These are phyloP conservation scores for Lachancea lanzarotensis DNA, from an alignment of 805 yeast species.

Conservation along the genomic window DNA sequence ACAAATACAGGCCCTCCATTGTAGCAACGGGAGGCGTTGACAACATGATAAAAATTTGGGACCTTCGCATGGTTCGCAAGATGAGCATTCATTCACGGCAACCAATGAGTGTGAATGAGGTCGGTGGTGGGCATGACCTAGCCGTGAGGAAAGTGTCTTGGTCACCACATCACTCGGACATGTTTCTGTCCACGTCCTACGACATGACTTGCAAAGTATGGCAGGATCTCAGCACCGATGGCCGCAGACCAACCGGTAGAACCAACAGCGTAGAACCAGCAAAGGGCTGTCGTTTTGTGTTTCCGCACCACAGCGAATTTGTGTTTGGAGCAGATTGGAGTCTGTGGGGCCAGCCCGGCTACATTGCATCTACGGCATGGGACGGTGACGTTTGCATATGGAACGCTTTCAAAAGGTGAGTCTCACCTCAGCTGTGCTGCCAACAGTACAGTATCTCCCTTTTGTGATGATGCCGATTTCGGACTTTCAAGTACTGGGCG, in stretches of 20 bases:
- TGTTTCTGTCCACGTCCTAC: slow-evolving; percentile 70
- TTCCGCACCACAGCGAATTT: slow-evolving; percentile 75
- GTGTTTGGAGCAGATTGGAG: slow-evolving; percentile 94
- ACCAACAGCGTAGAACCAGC: slow-evolving; percentile 42
- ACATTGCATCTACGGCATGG: slow-evolving; percentile 94
- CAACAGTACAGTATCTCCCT: slow-evolving; percentile 44
- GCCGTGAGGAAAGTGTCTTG: slow-evolving; percentile 79
- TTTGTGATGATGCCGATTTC: slow-evolving; percentile 40
- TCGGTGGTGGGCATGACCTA: slow-evolving; percentile 75
- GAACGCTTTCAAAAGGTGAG: slow-evolving; percentile 46
- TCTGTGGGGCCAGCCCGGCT: slow-evolving; percentile 93
- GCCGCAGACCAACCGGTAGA: slow-evolving; percentile 40
- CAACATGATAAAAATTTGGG: slow-evolving; percentile 80
- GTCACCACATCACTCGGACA: slow-evolving; percentile 81
- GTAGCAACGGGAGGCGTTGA: slow-evolving; percentile 93
- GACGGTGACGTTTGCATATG: slow-evolving; percentile 91
- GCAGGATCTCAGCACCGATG: slow-evolving; percentile 62
- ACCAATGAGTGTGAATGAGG: slow-evolving; percentile 70
- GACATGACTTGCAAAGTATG: slow-evolving; percentile 91
- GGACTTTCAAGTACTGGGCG: slow-evolving; percentile 34
- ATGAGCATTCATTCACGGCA: slow-evolving; percentile 33
- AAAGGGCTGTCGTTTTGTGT: slow-evolving; percentile 50
- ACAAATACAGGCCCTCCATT: slow-evolving; percentile 73
- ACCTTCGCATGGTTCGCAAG: slow-evolving; percentile 58
- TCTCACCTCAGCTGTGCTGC: slow-evolving; percentile 12